Percentiles rank a stretch among this genome's conserved stretches.
Evolutionary conservation across 208 protist genomes (phyloP).

Genomic region (Crithidia brevicula): DNA sequence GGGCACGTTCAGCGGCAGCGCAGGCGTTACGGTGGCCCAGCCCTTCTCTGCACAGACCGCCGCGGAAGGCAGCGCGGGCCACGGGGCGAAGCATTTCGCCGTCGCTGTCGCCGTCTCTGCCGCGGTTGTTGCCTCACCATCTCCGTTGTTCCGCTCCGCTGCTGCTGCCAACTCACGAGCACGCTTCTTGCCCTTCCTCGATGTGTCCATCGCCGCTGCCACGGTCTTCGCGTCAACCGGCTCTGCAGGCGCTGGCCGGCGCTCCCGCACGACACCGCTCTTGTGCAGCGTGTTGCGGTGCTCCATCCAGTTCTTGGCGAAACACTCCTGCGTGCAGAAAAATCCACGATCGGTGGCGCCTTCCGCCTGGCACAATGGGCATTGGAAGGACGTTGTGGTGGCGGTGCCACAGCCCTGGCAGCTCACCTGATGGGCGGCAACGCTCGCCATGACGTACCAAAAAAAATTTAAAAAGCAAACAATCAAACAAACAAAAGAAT

Average conservation of each 20-base stretch:
- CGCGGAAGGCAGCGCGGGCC: conserved; percentile 39
- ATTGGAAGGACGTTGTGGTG: conserved; percentile 67
- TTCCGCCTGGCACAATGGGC: conserved; percentile 86
- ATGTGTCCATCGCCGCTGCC: not conserved
- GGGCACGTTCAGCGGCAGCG: conserved; percentile 38
- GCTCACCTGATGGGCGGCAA: not conserved
- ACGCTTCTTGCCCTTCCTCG: conserved; percentile 33
- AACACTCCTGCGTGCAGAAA: conserved; percentile 87
- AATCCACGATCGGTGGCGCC: conserved; percentile 58
- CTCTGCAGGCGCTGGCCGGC: conserved; percentile 10
- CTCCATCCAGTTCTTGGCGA: conserved; percentile 75
- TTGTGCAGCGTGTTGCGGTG: conserved; percentile 80
- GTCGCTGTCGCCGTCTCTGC: not conserved
- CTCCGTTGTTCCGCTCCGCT: not conserved
- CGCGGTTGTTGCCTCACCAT: not conserved
- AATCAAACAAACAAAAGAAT: not conserved
- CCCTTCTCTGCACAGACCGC: conserved; percentile 14
- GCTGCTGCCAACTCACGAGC: conserved; percentile 7
- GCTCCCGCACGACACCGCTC: conserved; percentile 65
- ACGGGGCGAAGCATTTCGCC: not conserved
- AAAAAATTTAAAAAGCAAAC: not conserved
- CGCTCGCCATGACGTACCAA: not conserved
- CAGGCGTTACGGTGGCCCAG: conserved; percentile 35
- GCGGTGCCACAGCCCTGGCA: conserved; percentile 68
- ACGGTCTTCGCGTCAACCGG: conserved; percentile 11